Evolutionary conservation across 2,329 filamentous ascomycete species (phyloP), one percentile per base, ranked within the genome.

Genomic region (Phialophora verrucosa): DNA sequence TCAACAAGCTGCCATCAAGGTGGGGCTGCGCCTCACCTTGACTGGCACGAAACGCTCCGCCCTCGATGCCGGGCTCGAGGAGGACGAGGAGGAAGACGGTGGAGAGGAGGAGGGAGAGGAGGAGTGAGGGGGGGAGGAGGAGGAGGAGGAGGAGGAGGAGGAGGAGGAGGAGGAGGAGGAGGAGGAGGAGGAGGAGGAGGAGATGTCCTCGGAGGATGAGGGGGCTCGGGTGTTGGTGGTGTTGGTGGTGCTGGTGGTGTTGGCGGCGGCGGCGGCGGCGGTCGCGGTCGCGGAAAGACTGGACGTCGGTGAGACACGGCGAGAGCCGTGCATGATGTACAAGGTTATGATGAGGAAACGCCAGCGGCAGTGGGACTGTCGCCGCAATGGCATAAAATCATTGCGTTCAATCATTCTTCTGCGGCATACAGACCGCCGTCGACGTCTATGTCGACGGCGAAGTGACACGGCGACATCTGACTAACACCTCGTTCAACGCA

Each of bases 21-120:
- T 2, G 20, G 49, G 49, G 49, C 25, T 51, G 20, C 20, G 20
- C 20, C 49, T 51, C 49, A 25, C 23, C 20, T 51, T 51, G 49
- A 29, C 20, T 51, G 49, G 49, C 25, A 29, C 25, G 49, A 51
- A 51, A 29, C 20, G 49, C 20, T 56, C 53, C n/a, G 53, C 31
- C 31, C n/a, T 12, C 3, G 53, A 56, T 25, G 27, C 53, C n/a
- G 31, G 53, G 11, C 53, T 56, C 27, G 53, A 56, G 2, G 53
- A 56, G 7, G 53, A 35, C 14, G 29, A n/a, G 14, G 53, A 35
- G 12, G 31, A 51, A 4, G 47, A 25, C 5, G 47, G 11, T 5
- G 47, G 10, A 1, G 47, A 50, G 47, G 47, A 25, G 47, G n/a
- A 55, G 4, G 35, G 14, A 14, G 35, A 42, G 35, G 35, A 27